Base-by-base conservation (phyloP, 768 basidiomycete species). In the Auricularia auricula-judae region DNA sequence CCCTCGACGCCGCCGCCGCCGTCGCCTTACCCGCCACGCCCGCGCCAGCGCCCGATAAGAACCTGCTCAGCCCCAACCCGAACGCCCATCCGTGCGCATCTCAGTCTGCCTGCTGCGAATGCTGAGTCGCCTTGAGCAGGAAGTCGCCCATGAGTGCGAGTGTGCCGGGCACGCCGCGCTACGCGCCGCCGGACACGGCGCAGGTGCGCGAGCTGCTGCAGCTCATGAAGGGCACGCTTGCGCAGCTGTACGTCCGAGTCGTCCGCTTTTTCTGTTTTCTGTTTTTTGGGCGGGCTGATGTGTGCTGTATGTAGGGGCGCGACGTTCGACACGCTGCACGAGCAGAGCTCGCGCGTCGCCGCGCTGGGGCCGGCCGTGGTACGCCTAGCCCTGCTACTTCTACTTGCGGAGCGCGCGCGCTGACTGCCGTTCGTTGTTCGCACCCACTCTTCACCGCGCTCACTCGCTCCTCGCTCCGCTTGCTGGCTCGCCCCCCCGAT, bases 301-400 rank as follows among this genome's bases (percentile, higher is more conserved):
- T 12, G 7, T 1, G 12, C 1, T 39, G 39, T 1, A 14, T 42
- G 53, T 12, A 78, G 76, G 11, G 75, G 72, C 8, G 65, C 64
- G 21, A 72, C 71, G 11, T 74, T 79, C 63, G 66, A 65, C 2
- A 67, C 65, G 7, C 65, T 78, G 64, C 74, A 75, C 53, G 71
- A 72, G 35, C 73, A 75, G 64, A 72, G 74, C 3, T 67, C 68
- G 5, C 67, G 67, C 62, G 68, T 79, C 7, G 68, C 69, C 5
- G 44, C 64, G n/a, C 51, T 76, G 3, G 70, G 72, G 0, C 74
- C 74, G 3, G 66, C 69, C 18, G 68, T 71, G 66, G 77, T 76
- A 18, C 11, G 47, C 29, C 2, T 0, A 29, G 29, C 43, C 0
- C 11, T 44, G 2, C 43, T 11, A 10, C 43, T 10, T 18, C 0